Base-by-base conservation (phyloP, 192 early-diverging fungal genomes). In the Coemansia sp. region DNA sequence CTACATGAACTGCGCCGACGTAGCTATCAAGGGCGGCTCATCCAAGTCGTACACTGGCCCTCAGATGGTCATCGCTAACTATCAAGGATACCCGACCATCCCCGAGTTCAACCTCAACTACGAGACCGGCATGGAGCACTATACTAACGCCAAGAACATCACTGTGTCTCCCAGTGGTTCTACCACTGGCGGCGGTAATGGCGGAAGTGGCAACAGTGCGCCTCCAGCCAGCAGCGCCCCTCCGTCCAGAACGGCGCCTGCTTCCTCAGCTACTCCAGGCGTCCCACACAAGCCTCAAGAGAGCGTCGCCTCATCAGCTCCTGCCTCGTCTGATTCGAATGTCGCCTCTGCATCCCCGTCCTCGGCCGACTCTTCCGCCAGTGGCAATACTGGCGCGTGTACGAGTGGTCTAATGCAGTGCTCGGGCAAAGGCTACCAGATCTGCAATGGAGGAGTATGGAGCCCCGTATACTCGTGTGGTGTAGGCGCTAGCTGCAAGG, bases 101-200 rank as follows among this genome's bases (percentile, higher is more conserved):
- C 75, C 87, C 27, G 88, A 88, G 70, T 86, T 86, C 39, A 39
- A 50, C 31, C 72, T 68, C 71, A 18, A 77, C 74, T 82, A 82
- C 43, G 65, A 74, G 8, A 74, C 76, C 34, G 74, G 77, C 3
- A 58, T 74, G n/a, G 53, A 79, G 6, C 55, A 68, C 40, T 86
- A 80, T 72, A 69, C 64, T 12, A 43, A 62, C 22, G 65, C 69
- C 16, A 70, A 60, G 36, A 68, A 62, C 10, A 65, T 85, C 18
- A 81, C 79, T 2, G 73, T 85, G 0, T 67, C 73, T 20, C 66
- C 73, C 9, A 69, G 73, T 34, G 72, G 73, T 13, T 60, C 41
- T 62, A 58, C 33, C n/a, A 31, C 61, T 1, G 38, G 61, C 20
- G 61, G 61, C 20, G 40, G 44, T 13, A 27, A 22, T 40, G 63